Percentiles rank a stretch among this genome's conserved stretches.
Conservation (phyloP, 2,329 filamentous ascomycete genomes). For the Colletotrichum sansevieriae region DNA sequence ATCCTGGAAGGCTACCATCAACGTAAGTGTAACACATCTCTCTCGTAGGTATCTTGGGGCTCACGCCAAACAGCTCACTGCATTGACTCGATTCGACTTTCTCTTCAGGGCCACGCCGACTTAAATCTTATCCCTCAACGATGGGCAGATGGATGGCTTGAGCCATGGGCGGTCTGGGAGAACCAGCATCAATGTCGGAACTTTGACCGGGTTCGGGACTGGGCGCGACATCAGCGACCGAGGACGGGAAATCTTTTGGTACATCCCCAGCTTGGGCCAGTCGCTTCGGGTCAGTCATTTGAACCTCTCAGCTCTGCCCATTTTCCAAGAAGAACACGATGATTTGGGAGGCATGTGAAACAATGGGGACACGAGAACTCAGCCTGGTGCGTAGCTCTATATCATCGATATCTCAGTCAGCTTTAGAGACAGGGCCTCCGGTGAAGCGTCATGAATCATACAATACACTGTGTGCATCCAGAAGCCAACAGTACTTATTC, state of each 20-base stretch:
- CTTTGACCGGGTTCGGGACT: neutral
- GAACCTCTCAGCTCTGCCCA: constrained; percentile 1
- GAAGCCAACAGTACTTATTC: neutral
- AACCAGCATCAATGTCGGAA: neutral
- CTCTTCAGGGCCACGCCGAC: neutral
- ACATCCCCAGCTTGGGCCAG: constrained; percentile 3
- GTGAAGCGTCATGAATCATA: too few relatives aligned
- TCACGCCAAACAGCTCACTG: constrained; percentile 6
- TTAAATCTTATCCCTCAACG: constrained; percentile 1
- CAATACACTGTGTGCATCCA: neutral
- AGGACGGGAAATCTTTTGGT: constrained; percentile 1
- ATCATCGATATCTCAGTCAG: too few relatives aligned
- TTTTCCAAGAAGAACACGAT: constrained; percentile 1
- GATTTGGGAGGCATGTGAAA: neutral
- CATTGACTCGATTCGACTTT: constrained; percentile 8
- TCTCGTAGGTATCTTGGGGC: neutral
- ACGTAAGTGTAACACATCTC: neutral
- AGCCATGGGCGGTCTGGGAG: constrained; percentile 4
- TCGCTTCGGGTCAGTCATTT: neutral
- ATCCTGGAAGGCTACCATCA: neutral
- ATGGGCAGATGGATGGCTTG: constrained; percentile 9
- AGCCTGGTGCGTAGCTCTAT: too few relatives aligned
- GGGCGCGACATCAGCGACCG: neutral
- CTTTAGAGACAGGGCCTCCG: too few relatives aligned
- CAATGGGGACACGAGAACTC: too few relatives aligned